Percentiles rank a stretch among this genome's conserved stretches.
These are phyloP conservation scores for Papiliotrema flavescens DNA, from an alignment of 1,284 basidiomycete species.

Conservation along the genomic window DNA sequence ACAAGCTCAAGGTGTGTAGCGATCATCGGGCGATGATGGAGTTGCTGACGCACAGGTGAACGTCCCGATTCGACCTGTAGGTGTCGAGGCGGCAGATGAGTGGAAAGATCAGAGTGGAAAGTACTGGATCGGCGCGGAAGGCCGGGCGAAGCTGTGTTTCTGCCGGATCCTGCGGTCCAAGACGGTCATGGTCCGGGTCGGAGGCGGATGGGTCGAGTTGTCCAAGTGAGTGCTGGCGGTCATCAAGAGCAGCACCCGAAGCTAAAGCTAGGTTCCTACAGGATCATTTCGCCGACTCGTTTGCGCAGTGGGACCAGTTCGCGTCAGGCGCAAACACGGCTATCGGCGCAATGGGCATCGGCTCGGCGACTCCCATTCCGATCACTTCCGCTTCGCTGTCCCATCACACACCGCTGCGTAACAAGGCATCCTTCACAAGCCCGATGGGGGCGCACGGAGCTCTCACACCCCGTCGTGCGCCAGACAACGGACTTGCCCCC, in stretches of 20 bases:
- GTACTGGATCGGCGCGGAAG: constrained; percentile 89
- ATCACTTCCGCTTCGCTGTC: constrained; percentile 12
- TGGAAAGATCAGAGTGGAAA: constrained; percentile 90
- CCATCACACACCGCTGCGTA: neutral
- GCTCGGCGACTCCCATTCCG: constrained; percentile 5
- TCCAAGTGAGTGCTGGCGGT: constrained; percentile 62
- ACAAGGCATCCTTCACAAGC: neutral
- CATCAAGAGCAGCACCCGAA: neutral
- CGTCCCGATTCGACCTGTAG: constrained; percentile 73
- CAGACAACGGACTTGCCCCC: neutral
- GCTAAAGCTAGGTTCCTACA: constrained; percentile 65
- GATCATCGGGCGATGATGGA: neutral
- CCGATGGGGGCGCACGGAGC: too few relatives aligned
- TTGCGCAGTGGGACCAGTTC: constrained; percentile 47
- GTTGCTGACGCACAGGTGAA: constrained; percentile 48
- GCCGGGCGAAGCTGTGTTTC: constrained; percentile 73
- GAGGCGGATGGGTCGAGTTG: constrained; percentile 89
- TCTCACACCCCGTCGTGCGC: neutral
- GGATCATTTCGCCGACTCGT: constrained; percentile 75
- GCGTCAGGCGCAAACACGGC: neutral
- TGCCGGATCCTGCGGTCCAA: constrained; percentile 86
- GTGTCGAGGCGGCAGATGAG: constrained; percentile 16
- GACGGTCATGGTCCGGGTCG: constrained; percentile 91
- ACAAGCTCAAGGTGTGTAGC: constrained; percentile 66
- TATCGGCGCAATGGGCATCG: neutral